Conservation (phyloP, 352 stramenopile genomes). For the Phytophthora cajani region DNA sequence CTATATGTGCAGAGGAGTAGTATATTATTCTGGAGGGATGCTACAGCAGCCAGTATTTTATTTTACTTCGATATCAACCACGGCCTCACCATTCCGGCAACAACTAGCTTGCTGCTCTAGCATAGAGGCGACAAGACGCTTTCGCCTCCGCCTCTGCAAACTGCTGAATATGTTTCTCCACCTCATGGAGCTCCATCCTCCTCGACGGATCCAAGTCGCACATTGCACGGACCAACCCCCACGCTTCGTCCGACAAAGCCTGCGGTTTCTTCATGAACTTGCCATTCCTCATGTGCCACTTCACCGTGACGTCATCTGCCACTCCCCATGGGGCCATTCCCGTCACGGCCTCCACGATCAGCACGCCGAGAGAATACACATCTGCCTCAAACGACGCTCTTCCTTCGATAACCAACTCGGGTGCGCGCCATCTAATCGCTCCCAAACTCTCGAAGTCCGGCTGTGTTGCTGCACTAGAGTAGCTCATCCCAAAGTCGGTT, state of each 20-base stretch:
- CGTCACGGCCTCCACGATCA: conserved; percentile 6
- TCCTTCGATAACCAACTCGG: neutral
- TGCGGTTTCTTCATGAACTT: conserved; percentile 2
- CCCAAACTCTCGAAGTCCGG: conserved; percentile 1
- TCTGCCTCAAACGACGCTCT: conserved; percentile 8
- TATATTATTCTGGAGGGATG: too few species aligned
- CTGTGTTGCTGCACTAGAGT: neutral
- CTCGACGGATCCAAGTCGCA: conserved; percentile 8
- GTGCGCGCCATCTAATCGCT: conserved; percentile 5
- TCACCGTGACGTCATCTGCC: neutral
- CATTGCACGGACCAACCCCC: conserved; percentile 5
- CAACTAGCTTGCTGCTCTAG: too few species aligned
- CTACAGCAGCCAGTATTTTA: too few species aligned
- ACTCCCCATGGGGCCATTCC: conserved; percentile 2
- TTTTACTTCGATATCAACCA: too few species aligned
- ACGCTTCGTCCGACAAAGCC: conserved; percentile 6
- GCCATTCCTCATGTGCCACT: neutral
- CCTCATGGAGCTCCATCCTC: neutral
- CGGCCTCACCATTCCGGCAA: too few species aligned
- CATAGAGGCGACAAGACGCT: neutral
- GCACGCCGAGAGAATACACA: conserved; percentile 12
- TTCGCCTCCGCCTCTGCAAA: neutral
- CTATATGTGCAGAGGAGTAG: too few species aligned
- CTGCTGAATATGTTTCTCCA: neutral
- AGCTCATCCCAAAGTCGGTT: conserved; percentile 8